Conservation (phyloP, 306 rosid genomes). For the Cucurbita maxima region DNA sequence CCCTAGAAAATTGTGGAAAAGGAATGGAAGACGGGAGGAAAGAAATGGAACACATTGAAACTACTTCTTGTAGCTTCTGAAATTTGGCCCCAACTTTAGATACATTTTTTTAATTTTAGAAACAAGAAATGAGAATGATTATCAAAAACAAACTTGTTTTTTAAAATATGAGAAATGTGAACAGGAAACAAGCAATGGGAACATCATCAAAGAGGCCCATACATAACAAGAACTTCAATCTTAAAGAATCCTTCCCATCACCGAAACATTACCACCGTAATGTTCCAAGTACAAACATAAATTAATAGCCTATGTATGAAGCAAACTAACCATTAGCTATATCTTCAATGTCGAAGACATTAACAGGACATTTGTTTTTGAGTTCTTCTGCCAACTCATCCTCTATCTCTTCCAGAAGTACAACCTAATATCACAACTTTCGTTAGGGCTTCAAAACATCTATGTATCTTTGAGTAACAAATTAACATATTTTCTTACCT, state of each 20-base stretch:
- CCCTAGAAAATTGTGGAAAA: background rate
- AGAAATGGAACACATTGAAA: too few relatives aligned
- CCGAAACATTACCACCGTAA: background rate
- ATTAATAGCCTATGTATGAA: background rate
- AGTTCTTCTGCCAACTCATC: constrained; percentile 62
- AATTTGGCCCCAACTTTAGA: too few relatives aligned
- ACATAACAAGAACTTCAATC: background rate
- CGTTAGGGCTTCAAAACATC: background rate
- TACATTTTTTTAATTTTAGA: too few relatives aligned
- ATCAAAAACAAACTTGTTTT: too few relatives aligned
- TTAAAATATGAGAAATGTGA: too few relatives aligned
- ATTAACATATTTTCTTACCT: background rate
- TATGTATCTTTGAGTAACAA: background rate
- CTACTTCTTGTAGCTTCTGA: too few relatives aligned
- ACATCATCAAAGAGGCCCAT: background rate
- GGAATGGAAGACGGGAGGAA: too few relatives aligned
- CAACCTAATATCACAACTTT: constrained; percentile 31
- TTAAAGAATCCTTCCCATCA: background rate
- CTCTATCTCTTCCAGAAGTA: constrained; percentile 41
- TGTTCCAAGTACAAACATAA: background rate
- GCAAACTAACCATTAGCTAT: constrained; percentile 48
- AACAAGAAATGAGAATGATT: too few relatives aligned
- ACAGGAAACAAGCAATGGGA: too few relatives aligned
- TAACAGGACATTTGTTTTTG: constrained; percentile 48
- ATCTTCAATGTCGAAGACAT: constrained; percentile 87